These are phyloP conservation scores for Sporisorium graminicola DNA, from an alignment of 1,284 basidiomycete species.

Conservation along the genomic window DNA sequence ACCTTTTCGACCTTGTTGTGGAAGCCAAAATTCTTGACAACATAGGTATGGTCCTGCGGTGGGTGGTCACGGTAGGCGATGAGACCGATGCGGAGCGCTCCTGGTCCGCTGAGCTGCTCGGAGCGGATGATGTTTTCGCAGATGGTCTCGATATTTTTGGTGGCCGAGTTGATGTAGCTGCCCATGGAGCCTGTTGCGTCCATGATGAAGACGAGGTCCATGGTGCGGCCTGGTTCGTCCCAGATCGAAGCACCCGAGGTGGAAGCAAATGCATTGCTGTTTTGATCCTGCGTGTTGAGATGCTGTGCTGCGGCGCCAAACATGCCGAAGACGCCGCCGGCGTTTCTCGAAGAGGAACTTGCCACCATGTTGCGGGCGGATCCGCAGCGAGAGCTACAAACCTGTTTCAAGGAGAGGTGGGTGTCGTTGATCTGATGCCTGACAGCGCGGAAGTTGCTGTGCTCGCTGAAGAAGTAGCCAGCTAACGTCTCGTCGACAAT, in stretches of 20 bases:
- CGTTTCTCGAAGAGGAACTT: slow-evolving; percentile 29
- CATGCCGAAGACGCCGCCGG: slow-evolving; percentile 58
- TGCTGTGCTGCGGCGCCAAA: slow-evolving; percentile 60
- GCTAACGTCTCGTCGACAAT: neutral
- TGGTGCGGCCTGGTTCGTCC: slow-evolving; percentile 43
- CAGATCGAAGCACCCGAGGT: slow-evolving; percentile 27
- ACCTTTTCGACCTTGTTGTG: slow-evolving; percentile 89
- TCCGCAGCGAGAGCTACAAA: neutral
- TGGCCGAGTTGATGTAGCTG: slow-evolving; percentile 74
- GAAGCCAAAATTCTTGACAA: slow-evolving; percentile 90
- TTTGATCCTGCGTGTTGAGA: slow-evolving; percentile 34
- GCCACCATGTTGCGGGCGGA: slow-evolving; percentile 21
- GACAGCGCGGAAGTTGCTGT: neutral
- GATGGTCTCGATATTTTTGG: slow-evolving; percentile 96
- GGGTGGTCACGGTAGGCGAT: slow-evolving; percentile 76
- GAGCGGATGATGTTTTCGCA: slow-evolving; percentile 96
- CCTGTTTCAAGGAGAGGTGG: neutral
- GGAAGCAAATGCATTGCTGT: slow-evolving; percentile 14
- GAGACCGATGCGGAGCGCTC: slow-evolving; percentile 77
- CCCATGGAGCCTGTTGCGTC: slow-evolving; percentile 70
- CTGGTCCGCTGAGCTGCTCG: slow-evolving; percentile 84
- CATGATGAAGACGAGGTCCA: slow-evolving; percentile 69
- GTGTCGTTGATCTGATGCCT: too few relatives aligned
- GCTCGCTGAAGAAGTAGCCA: neutral
- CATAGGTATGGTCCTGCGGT: slow-evolving; percentile 72